Base-by-base conservation (phyloP, 2,329 filamentous ascomycete species). In the Cordyceps cicadae region DNA sequence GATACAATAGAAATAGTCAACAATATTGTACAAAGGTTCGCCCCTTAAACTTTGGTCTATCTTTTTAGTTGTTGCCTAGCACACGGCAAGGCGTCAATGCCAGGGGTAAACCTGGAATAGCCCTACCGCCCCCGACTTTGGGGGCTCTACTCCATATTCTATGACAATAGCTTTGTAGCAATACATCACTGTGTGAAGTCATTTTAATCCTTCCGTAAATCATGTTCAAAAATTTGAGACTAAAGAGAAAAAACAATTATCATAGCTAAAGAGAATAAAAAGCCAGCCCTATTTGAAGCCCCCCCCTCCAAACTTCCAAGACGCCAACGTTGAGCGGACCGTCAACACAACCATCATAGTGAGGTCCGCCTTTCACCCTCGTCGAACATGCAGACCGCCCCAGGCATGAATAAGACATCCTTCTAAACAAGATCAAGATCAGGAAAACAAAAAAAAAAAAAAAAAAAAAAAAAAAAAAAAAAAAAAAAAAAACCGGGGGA, bases 401-500 rank as follows among this genome's bases (percentile, higher is more conserved):
- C 29, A n/a, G 12, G 17, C 21, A 48, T n/a, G n/a, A 34, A 50
- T 24, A 11, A 5, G 15, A 34, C 6, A 17, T 43, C 12, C n/a
- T 21, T 58, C 50, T 54, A 61, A 58, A 39, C 21, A 29, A 19
- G 48, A 24, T 21, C 52, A 58, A 19, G 8, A n/a, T 11, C 11
- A 6, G 17, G n/a, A 48, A 53, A 61, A 52, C 59, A 32, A 53
- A 34, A 57, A 55, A 62, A 64, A 61, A 65, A 66, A 48, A 64
- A 66, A 66, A 48, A 64, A 66, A 66, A 48, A 64, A 66, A 66
- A 48, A 64, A 66, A 66, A 48, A 64, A 66, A 66, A 48, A 64
- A 66, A n/a, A n/a, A 32, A 53, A 34, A 57, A 55, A 62, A 64
- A 61, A 65, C n/a, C n/a, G n/a, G n/a, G n/a, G 17, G n/a, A 48